Conservation (phyloP, 1,139 yeast species). For the Kodamaea sp. region DNA sequence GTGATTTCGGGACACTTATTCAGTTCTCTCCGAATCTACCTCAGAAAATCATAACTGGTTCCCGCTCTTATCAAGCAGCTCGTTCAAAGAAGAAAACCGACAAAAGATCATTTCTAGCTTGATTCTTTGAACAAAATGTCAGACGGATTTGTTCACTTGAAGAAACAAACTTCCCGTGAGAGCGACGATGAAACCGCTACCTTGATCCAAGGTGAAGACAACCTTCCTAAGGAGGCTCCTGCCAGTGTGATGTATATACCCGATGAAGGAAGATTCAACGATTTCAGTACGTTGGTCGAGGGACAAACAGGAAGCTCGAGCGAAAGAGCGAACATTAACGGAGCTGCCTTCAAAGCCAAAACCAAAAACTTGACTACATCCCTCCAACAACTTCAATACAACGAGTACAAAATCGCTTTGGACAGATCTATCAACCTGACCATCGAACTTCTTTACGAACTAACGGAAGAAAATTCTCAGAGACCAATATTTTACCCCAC, state of each 20-base stretch:
- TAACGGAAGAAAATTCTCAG: slow-evolving; percentile 54
- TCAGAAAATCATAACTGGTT: too few species aligned
- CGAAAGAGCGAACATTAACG: slow-evolving; percentile 2
- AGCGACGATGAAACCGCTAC: slow-evolving; percentile 10
- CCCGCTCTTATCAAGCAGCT: too few species aligned
- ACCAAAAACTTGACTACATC: slow-evolving; percentile 41
- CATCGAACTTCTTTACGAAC: slow-evolving; percentile 51
- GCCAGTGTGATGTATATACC: slow-evolving; percentile 36
- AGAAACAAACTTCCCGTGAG: slow-evolving; percentile 7
- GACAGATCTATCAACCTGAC: slow-evolving; percentile 65
- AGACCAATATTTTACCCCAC: slow-evolving; percentile 73
- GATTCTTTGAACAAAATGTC: slow-evolving; percentile 5
- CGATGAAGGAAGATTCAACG: slow-evolving; percentile 30
- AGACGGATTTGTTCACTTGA: slow-evolving; percentile 12
- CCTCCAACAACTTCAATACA: slow-evolving; percentile 67
- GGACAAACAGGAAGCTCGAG: slow-evolving; percentile 22
- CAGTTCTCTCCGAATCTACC: too few species aligned
- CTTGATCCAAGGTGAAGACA: slow-evolving; percentile 8
- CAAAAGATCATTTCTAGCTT: too few species aligned
- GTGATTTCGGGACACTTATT: too few species aligned
- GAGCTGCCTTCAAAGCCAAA: slow-evolving; percentile 5
- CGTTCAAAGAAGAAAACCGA: too few species aligned
- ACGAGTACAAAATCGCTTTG: slow-evolving; percentile 62
- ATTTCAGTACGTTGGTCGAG: slow-evolving; percentile 31
- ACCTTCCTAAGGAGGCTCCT: slow-evolving; percentile 19